These are phyloP conservation scores for Vaccinium darrowii DNA, from an alignment of 148 eudicot genomes.

Conservation along the genomic window DNA sequence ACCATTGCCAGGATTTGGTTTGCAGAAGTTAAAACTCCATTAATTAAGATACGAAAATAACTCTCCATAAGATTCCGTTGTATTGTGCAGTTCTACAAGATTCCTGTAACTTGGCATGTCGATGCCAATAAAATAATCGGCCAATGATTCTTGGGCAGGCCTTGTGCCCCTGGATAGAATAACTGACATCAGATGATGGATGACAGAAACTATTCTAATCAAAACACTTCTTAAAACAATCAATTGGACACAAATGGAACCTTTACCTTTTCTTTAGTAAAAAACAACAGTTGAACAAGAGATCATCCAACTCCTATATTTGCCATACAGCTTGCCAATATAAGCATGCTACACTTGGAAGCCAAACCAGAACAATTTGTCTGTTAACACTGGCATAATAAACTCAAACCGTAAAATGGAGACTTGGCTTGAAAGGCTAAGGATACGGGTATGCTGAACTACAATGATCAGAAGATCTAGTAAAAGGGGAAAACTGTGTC, in stretches of 20 bases:
- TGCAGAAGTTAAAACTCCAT: not conserved
- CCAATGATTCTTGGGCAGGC: not conserved
- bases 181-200: not conserved
- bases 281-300: not conserved
- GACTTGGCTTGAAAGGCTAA: not conserved
- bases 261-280: not conserved
- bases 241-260: not conserved
- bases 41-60: not conserved
- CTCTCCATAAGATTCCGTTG: not conserved
- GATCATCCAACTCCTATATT: not conserved
- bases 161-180: not conserved
- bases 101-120: slow-evolving; percentile 4
- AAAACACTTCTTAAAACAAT: not conserved
- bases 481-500: not conserved
- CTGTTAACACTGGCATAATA: not conserved
- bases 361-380: not conserved
- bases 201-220: not conserved
- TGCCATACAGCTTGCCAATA: not conserved
- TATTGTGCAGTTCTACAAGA: not conserved
- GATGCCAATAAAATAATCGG: not conserved
- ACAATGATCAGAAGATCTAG: not conserved
- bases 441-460: not conserved
- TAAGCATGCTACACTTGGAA: not conserved
- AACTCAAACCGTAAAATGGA: slow-evolving; percentile 2
- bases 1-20: slow-evolving; percentile 7